Evolutionary conservation across 495 filamentous ascomycete species (phyloP), one percentile per base, ranked within the genome.

Genomic region (Penicillium bialowiezense): DNA sequence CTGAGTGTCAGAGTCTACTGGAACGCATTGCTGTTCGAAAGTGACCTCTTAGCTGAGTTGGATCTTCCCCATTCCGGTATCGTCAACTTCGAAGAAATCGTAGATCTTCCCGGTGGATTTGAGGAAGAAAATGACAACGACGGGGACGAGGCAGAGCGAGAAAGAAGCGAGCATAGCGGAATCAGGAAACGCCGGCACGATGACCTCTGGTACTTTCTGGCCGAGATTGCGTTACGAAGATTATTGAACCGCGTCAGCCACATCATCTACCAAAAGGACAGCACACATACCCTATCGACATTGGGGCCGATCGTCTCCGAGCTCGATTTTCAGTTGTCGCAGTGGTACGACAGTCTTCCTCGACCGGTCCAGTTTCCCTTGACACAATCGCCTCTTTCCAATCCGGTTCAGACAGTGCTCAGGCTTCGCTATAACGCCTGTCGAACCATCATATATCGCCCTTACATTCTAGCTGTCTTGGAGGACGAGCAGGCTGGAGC

Each of bases 11-110:
- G 88, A 34, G 84, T 92, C 4, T 91, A 88, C 69, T 92, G 88
- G 88, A 92, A 92, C 51, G 74, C 88, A 3, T 71, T 91, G 3
- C 75, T 92, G 40, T 88, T 89, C 51, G 88, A 92, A 69, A 89
- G 85, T 62, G 88, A 91, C 59, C 73, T 91, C 36, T 74, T 92
- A 12, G 87, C 88, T 7, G 88, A 92, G 54, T 68, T 92, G 34
- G 88, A 92, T 57, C 71, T 92, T 7, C 88, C 88, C 0, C 88
- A 91, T 58, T 90, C 87, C 12, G 88, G 88, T 18, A 87, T 92
- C 40, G 84, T 86, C 19, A 82, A 87, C 51, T 88, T 86, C 55
- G 88, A 90, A 64, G 88, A 92, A 52, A 76, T 79, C n/a, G 84
- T 92, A 31, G 84, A 86, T 9, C 74, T 92, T 7, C 88, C 88